Percentiles rank a stretch among this genome's conserved stretches.
These are phyloP conservation scores for Cladosporium cucumerinum DNA, from an alignment of 2,329 filamentous ascomycete genomes.

Conservation along the genomic window DNA sequence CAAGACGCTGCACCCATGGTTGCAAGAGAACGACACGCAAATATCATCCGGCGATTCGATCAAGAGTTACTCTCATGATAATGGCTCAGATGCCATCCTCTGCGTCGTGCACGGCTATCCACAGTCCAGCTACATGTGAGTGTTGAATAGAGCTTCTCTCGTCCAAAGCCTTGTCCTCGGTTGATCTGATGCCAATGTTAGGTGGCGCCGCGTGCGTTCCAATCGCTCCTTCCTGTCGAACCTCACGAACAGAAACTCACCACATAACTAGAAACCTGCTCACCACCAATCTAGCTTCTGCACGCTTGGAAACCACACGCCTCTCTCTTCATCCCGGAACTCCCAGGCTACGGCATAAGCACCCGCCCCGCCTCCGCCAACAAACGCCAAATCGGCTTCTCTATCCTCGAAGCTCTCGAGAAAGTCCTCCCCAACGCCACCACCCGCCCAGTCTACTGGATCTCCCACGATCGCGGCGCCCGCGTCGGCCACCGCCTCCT, in stretches of 20 bases:
- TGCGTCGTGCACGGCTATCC: conserved; percentile 48
- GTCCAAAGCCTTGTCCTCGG: neutral
- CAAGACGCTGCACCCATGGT: conserved; percentile 29
- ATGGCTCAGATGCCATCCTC: conserved; percentile 36
- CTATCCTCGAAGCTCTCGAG: conserved; percentile 42
- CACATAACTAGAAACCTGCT: neutral
- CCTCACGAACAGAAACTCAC: neutral
- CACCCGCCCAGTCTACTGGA: conserved; percentile 41
- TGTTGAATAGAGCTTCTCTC: neutral
- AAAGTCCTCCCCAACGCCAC: conserved; percentile 30
- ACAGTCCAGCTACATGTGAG: conserved; percentile 39
- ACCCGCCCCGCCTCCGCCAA: conserved; percentile 36
- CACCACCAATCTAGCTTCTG: conserved; percentile 30
- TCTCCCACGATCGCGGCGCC: conserved; percentile 51
- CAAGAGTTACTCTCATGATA: conserved; percentile 34
- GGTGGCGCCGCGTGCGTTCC: conserved; percentile 27
- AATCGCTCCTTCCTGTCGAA: neutral
- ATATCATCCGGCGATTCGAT: conserved; percentile 21
- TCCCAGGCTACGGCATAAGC: conserved; percentile 48
- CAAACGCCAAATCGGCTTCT: conserved; percentile 42
- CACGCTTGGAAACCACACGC: conserved; percentile 38
- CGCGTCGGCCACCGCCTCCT: conserved; percentile 49
- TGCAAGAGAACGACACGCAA: conserved; percentile 29
- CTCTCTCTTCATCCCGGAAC: conserved; percentile 47
- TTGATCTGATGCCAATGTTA: conserved; percentile 16